Conservation (phyloP, 768 basidiomycete genomes). For the Lactarius hatsudake region DNA sequence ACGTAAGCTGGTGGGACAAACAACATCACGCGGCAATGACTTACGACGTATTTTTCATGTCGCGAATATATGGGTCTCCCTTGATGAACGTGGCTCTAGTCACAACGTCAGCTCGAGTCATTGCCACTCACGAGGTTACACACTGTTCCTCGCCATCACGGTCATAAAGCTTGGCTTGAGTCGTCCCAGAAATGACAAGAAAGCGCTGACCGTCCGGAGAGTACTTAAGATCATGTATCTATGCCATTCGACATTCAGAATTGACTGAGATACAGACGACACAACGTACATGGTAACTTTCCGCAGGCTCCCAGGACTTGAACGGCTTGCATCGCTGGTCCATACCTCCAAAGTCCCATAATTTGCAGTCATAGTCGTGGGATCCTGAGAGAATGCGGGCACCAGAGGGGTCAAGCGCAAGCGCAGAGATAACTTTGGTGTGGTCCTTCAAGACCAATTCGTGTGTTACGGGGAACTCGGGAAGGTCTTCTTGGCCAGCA, state of each 20-base stretch:
- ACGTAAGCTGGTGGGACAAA: constrained; percentile 6
- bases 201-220: constrained; percentile 85
- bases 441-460: constrained; percentile 94
- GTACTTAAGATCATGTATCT: constrained; percentile 92
- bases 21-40: constrained; percentile 33
- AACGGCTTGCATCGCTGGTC: constrained; percentile 86
- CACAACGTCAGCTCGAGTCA: constrained; percentile 49
- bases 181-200: constrained; percentile 83
- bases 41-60: constrained; percentile 98
- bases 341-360: constrained; percentile 99
- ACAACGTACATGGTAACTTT: constrained; percentile 77
- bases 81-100: constrained; percentile 77
- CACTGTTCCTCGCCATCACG: constrained; percentile 93
- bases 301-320: constrained; percentile 94
- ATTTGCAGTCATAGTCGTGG: constrained; percentile 96
- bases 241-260: constrained; percentile 6
- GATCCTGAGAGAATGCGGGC: constrained; percentile 89
- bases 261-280: constrained; percentile 15
- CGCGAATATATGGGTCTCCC: constrained; percentile 96
- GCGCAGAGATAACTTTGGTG: constrained; percentile 89
- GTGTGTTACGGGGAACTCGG: constrained; percentile 83
- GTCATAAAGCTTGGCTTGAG: constrained; percentile 85
- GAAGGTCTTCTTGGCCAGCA: constrained; percentile 46
- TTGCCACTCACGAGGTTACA: constrained; percentile 36
- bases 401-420: constrained; percentile 91